These are phyloP conservation scores for Erysimum cheiri DNA, from an alignment of 441 rosid genomes.

Conservation along the genomic window DNA sequence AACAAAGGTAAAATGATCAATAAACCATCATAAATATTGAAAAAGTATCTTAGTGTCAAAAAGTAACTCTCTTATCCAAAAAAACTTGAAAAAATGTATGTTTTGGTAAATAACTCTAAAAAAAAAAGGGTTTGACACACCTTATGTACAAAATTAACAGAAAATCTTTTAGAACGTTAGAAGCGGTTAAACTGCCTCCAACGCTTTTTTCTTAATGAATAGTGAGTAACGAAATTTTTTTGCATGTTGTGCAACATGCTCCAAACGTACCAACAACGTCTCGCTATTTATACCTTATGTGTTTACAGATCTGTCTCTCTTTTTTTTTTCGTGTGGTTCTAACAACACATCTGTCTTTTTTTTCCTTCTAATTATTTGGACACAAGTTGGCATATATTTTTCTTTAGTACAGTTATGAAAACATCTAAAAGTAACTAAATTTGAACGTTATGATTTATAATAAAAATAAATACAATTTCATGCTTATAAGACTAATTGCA, in stretches of 20 bases:
- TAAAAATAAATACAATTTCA: too few species aligned
- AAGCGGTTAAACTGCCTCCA: conserved; percentile 25
- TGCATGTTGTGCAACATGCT: conserved; percentile 27
- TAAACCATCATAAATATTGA: too few species aligned
- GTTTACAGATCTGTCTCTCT: conserved; percentile 1
- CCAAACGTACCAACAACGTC: conserved; percentile 35
- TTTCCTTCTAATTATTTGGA: neutral
- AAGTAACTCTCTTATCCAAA: too few species aligned
- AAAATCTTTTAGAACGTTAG: neutral
- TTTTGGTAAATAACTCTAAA: too few species aligned
- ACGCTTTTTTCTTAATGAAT: neutral
- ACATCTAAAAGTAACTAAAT: neutral
- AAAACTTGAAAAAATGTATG: too few species aligned
- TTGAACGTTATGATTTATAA: neutral
- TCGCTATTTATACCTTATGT: conserved; percentile 29
- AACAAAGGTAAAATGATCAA: too few species aligned
- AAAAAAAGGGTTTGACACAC: neutral
- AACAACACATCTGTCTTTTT: neutral
- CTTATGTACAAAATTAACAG: neutral
- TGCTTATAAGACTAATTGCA: conserved; percentile 2
- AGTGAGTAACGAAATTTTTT: neutral
- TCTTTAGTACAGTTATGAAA: neutral
- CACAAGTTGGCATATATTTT: neutral
- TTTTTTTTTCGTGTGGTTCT: neutral
- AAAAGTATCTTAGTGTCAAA: too few species aligned